Percentiles rank a stretch among this genome's conserved stretches.
These are phyloP conservation scores for Diophrys sp. DNA, from an alignment of 73 alveolate genomes.

Conservation along the genomic window DNA sequence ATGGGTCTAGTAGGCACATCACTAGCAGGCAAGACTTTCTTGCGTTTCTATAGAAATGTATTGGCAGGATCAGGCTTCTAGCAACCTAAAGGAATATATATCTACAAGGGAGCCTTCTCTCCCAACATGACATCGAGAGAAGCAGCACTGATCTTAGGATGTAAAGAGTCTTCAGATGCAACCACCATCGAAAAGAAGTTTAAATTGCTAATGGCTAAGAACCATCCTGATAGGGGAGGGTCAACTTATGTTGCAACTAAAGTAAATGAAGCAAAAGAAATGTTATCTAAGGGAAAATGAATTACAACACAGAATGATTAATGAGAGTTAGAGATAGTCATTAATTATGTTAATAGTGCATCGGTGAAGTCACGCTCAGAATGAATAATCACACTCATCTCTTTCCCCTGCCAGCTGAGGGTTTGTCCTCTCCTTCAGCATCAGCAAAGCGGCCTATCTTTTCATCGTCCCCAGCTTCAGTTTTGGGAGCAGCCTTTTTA, in stretches of 20 bases:
- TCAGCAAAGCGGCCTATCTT: not conserved
- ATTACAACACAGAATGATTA: too few relatives aligned
- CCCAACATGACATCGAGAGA: slow-evolving; percentile 70
- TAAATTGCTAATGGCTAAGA: slow-evolving; percentile 75
- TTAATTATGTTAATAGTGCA: too few relatives aligned
- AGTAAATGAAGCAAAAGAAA: slow-evolving; percentile 91
- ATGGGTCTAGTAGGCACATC: slow-evolving; percentile 23
- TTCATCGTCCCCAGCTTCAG: not conserved
- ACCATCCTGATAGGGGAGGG: slow-evolving; percentile 95
- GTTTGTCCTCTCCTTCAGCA: slow-evolving; percentile 2
- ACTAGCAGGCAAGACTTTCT: slow-evolving; percentile 43
- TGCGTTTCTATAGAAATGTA: slow-evolving; percentile 32
- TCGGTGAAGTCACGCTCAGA: too few relatives aligned
- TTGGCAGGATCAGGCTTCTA: slow-evolving; percentile 16
- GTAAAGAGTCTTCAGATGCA: slow-evolving; percentile 58
- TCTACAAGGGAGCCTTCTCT: slow-evolving; percentile 72
- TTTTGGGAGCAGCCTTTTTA: slow-evolving; percentile 9
- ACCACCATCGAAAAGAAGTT: slow-evolving; percentile 65
- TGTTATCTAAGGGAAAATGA: slow-evolving; percentile 23
- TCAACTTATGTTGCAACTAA: slow-evolving; percentile 81
- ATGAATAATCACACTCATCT: too few relatives aligned
- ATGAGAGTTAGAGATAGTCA: too few relatives aligned
- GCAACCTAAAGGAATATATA: slow-evolving; percentile 14
- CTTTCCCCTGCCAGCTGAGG: not conserved
- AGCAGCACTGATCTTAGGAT: slow-evolving; percentile 79